Conservation (phyloP, 257 asterid species). For the Catharanthus roseus region DNA sequence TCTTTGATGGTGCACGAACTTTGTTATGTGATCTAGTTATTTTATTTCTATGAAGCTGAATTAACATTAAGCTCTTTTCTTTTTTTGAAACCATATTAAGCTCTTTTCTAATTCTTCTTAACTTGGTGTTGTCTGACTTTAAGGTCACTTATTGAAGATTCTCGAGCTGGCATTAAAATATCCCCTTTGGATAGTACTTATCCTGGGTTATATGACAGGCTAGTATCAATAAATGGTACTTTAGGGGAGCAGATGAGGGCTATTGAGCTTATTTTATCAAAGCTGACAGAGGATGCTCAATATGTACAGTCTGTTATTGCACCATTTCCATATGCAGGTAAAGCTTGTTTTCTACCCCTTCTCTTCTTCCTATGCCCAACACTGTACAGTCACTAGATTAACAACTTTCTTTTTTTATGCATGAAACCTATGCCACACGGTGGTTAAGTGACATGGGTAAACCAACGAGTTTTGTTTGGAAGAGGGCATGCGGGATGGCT, state of each 20-base stretch:
- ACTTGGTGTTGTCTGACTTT: neutral
- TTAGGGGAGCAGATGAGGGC: slow-evolving; percentile 24
- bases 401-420: neutral
- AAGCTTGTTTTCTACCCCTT: neutral
- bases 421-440: neutral
- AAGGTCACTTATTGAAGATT: slow-evolving; percentile 31
- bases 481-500: neutral
- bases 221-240: slow-evolving; percentile 16
- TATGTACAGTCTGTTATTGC: slow-evolving; percentile 13
- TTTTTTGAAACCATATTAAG: no score
- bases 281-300: slow-evolving; percentile 17
- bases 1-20: neutral
- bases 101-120: neutral
- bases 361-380: neutral
- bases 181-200: slow-evolving; percentile 18
- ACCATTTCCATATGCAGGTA: slow-evolving; percentile 15
- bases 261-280: slow-evolving; percentile 16
- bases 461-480: neutral
- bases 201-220: slow-evolving; percentile 19
- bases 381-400: neutral
- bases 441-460: neutral
- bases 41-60: neutral
- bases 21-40: neutral
- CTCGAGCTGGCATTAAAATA: slow-evolving; percentile 20
- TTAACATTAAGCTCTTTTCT: neutral